These are phyloP conservation scores for Echria macrotheca DNA, from an alignment of 495 filamentous ascomycete species.

Conservation along the genomic window DNA sequence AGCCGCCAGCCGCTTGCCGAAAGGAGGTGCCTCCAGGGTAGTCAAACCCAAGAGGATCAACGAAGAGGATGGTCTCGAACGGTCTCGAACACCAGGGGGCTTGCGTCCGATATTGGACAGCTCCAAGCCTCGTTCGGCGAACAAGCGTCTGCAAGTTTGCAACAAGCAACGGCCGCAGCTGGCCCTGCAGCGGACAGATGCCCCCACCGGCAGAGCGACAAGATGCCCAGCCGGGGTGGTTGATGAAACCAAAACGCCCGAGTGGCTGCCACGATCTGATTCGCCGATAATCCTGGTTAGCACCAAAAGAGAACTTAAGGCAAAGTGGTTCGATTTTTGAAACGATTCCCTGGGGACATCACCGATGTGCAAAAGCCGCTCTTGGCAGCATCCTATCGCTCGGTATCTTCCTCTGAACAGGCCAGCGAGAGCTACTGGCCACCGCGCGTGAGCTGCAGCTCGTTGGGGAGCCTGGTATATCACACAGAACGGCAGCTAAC, in stretches of 20 bases:
- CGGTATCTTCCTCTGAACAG: too few species aligned
- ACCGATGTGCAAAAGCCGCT: neutral
- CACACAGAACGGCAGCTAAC: too few species aligned
- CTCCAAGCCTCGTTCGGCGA: neutral
- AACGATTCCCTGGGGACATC: conserved; percentile 2
- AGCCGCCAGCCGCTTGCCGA: too few species aligned
- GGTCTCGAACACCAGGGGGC: neutral
- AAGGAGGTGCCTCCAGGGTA: too few species aligned
- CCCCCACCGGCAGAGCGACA: conserved; percentile 4
- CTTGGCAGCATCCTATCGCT: neutral
- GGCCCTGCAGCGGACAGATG: neutral
- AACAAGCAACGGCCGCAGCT: neutral
- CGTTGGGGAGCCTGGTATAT: too few species aligned
- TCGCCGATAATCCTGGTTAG: neutral
- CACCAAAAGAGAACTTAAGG: neutral
- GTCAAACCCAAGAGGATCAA: neutral
- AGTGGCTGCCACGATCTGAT: neutral
- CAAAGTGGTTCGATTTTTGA: conserved; percentile 4
- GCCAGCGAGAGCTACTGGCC: too few species aligned
- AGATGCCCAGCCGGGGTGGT: neutral
- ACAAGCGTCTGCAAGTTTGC: neutral
- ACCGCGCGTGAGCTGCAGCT: too few species aligned
- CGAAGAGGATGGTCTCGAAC: neutral
- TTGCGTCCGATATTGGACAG: neutral
- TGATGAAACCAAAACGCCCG: conserved; percentile 1